Evolutionary conservation across 225 moss, liverwort and hornwort genomes (phyloP), one percentile per base, ranked within the genome.

Genomic region (Rhytidiadelphus loreus): DNA sequence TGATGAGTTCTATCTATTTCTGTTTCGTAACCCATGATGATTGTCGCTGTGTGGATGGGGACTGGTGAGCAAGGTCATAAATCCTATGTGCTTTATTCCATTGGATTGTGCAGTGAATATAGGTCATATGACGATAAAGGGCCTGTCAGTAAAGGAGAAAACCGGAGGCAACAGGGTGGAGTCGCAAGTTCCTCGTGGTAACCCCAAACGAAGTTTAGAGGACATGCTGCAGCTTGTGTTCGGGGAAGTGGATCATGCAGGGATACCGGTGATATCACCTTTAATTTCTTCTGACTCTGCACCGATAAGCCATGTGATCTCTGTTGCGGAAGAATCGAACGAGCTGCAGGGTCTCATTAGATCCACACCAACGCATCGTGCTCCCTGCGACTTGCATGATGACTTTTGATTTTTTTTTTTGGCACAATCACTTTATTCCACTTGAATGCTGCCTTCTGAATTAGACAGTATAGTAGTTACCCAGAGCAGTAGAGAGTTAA

Each of bases 121-220:
- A 53, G 94, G 94, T 50, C 90, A 35, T 23, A 94, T 94, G 94
- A 93, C 87, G 12, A 91, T 94, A 57, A 89, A 87, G 81, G 92
- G 92, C 57, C 53, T 89, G 65, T 88, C 90, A 81, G 71, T 11
- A 80, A 91, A 87, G 60, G 92, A 87, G 48, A 85, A 64, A 48
- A 13, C 35, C 29, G 77, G 41, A 65, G 80, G 57, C 77, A 77
- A 74, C 62, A 35, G 20, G 69, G 86, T 68, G 83, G 68, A 87
- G 52, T 21, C 87, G 33, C 90, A 37, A 77, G 75, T 53, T 64
- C 72, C 84, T 77, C 73, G 70, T 87, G 53, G 8, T 18, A 57
- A 48, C 53, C 55, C 83, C 66, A 89, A 90, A 70, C 65, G 91
- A 76, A 87, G 85, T 80, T 60, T 87, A 32, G 83, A 92, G 74